phyloP scores from a whole-genome alignment of 2,329 filamentous ascomycete species.

The Curvularia eragrostidis region DNA sequence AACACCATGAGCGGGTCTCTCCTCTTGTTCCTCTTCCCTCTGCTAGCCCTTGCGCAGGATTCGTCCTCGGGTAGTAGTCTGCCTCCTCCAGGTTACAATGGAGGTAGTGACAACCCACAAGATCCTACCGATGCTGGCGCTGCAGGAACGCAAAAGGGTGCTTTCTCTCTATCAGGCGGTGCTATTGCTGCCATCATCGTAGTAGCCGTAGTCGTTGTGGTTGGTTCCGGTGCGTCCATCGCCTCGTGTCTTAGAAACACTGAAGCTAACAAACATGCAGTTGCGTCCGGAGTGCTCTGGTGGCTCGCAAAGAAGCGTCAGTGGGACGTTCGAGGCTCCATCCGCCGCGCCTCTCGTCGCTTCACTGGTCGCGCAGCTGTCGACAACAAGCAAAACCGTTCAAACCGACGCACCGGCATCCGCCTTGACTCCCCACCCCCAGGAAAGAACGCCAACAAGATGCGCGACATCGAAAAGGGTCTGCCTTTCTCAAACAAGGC shows the following conservation, averaged over 20 bases:
- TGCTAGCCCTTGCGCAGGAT: constrained; percentile 40
- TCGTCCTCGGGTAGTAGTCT: constrained; percentile 27
- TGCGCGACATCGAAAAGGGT: constrained; percentile 46
- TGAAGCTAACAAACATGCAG: constrained; percentile 50
- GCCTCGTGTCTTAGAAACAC: neutral
- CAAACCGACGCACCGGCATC: constrained; percentile 46
- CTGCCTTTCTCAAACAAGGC: constrained; percentile 31
- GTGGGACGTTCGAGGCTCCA: constrained; percentile 77
- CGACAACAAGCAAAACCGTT: constrained; percentile 38
- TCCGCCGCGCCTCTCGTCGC: constrained; percentile 67
- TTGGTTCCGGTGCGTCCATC: constrained; percentile 67
- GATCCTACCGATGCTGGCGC: constrained; percentile 63
- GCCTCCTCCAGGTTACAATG: constrained; percentile 45
- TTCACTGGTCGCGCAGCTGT: constrained; percentile 51
- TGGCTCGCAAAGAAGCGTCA: constrained; percentile 84
- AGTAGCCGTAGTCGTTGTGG: constrained; percentile 68
- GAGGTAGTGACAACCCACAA: constrained; percentile 46
- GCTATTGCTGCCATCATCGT: constrained; percentile 78
- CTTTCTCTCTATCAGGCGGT: constrained; percentile 69
- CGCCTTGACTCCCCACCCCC: constrained; percentile 46
- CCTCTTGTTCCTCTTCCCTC: constrained; percentile 35
- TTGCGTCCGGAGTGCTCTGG: constrained; percentile 71
- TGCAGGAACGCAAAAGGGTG: constrained; percentile 66
- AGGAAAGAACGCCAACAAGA: constrained; percentile 26
- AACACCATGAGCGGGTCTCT: constrained; percentile 39